These are phyloP conservation scores for Saccharomycopsis guyanensis DNA, from an alignment of 805 yeast genomes.

Conservation along the genomic window DNA sequence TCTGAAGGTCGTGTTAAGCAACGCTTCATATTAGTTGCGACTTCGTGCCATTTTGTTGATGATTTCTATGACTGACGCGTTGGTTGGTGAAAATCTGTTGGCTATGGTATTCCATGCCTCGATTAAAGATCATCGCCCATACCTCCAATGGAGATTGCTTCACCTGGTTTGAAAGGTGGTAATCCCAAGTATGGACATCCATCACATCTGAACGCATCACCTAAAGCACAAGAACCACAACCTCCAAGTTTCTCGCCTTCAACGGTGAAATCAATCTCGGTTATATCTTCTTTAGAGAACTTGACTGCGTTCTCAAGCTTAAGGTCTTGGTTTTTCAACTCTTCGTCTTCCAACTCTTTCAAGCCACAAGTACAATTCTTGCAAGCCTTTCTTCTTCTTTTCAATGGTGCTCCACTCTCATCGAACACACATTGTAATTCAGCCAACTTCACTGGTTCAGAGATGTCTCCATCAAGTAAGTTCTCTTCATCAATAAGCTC, in stretches of 20 bases:
- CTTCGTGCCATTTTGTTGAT: too few relatives aligned
- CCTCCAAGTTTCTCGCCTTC: constrained; percentile 59
- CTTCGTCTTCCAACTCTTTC: constrained; percentile 75
- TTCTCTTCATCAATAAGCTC: constrained; percentile 33
- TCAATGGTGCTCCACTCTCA: constrained; percentile 35
- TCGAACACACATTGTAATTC: constrained; percentile 28
- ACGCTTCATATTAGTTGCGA: too few relatives aligned
- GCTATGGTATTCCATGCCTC: too few relatives aligned
- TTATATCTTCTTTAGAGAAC: constrained; percentile 27
- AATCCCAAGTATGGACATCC: constrained; percentile 96
- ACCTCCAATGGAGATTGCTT: constrained; percentile 66
- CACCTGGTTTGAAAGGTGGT: constrained; percentile 98
- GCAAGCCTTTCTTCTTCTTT: constrained; percentile 80
- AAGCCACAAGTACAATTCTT: constrained; percentile 98
- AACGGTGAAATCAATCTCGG: constrained; percentile 23
- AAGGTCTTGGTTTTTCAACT: constrained; percentile 25
- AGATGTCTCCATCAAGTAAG: constrained; percentile 34
- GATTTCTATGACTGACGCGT: too few relatives aligned
- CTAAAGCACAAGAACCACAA: constrained; percentile 94
- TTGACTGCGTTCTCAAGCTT: constrained; percentile 11
- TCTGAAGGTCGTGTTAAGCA: too few relatives aligned
- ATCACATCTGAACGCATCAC: constrained; percentile 97
- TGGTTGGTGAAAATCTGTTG: too few relatives aligned
- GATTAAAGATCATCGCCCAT: constrained; percentile 72
- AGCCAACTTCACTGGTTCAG: constrained; percentile 52